Base-by-base conservation (phyloP, 108 stramenopile species). In the Nitzschia sp. region DNA sequence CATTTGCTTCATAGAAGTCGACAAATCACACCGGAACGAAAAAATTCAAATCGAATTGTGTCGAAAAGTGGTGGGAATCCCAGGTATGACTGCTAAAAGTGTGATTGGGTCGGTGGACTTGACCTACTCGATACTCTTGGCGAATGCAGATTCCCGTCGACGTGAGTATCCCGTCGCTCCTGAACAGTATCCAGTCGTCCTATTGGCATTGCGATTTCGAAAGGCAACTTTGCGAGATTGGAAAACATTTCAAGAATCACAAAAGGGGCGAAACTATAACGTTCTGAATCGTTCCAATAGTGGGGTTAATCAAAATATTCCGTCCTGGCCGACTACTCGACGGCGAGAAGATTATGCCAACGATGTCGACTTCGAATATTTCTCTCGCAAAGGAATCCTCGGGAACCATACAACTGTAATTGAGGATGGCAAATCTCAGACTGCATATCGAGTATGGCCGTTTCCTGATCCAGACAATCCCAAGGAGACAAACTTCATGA, bases 161-260 rank as follows among this genome's bases (percentile, higher is more conserved):
- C 47, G 60, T 35, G 79, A 74, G 29, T 65, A 46, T 42, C n/a
- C 32, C 19, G 33, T 68, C 0, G 17, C 18, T 5, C 26, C 57
- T 6, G 24, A 31, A 13, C 21, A 59, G 9, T 23, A 59, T 38
- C 21, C 15, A 11, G 13, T 31, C 33, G 31, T 70, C 8, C 61
- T 53, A 23, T 30, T 89, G 19, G 81, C 83, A 5, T 21, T 89
- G 29, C 85, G 88, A 26, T 86, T 82, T 45, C 79, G 85, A 29
- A 45, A 54, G 35, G 71, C 71, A 11, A 32, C 61, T 26, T 0
- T 9, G 0, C 33, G 19, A 34, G 61, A 54, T 35, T 66, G 65
- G 31, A 51, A 42, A 19, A 42, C 42, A 21, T 62, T 34, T 42
- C 24, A 62, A 45, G 32, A 45, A 26, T 25, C 46, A 0, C 24